Conservation (phyloP, 306 rosid species). For the Cicer cuneatum region DNA sequence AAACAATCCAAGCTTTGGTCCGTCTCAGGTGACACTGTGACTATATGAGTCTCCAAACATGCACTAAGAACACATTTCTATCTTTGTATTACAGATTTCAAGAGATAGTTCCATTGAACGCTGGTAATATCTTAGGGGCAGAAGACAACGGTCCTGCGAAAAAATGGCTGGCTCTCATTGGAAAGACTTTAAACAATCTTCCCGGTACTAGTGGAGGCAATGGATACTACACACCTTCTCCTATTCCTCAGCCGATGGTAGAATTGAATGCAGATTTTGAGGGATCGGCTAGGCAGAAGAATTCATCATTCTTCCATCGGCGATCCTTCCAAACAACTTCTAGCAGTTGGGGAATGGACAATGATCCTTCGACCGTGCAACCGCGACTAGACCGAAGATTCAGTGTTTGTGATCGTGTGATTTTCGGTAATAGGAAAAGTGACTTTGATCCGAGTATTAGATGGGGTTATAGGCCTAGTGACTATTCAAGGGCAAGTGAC, state of each 20-base stretch:
- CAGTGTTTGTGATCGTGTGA: conserved; percentile 96
- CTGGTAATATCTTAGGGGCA: conserved; percentile 92
- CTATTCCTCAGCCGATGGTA: conserved; percentile 87
- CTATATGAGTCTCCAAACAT: too few species aligned
- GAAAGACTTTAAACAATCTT: conserved; percentile 88
- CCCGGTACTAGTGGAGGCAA: conserved; percentile 85
- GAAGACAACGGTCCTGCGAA: conserved; percentile 99
- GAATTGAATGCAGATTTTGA: conserved; percentile 95
- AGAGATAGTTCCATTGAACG: conserved; percentile 98
- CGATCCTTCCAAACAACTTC: conserved; percentile 89
- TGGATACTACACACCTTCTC: conserved; percentile 91
- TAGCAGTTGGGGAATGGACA: conserved; percentile 84
- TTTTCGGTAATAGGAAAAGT: conserved; percentile 83
- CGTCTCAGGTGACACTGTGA: too few species aligned
- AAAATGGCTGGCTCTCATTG: conserved; percentile 91
- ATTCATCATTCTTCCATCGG: conserved; percentile 87
- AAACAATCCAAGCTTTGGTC: too few species aligned
- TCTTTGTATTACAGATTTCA: conserved; percentile 72
- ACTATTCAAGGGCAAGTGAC: conserved; percentile 88
- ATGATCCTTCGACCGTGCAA: conserved; percentile 71
- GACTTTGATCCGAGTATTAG: conserved; percentile 73
- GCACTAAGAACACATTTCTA: conserved; percentile 31
- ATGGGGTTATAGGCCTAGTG: conserved; percentile 92
- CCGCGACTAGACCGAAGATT: conserved; percentile 88
- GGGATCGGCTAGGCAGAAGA: conserved; percentile 93